Percentiles rank a stretch among this genome's conserved stretches.
Evolutionary conservation across 345 rosid species (phyloP).

Genomic region (Microcos paniculata): DNA sequence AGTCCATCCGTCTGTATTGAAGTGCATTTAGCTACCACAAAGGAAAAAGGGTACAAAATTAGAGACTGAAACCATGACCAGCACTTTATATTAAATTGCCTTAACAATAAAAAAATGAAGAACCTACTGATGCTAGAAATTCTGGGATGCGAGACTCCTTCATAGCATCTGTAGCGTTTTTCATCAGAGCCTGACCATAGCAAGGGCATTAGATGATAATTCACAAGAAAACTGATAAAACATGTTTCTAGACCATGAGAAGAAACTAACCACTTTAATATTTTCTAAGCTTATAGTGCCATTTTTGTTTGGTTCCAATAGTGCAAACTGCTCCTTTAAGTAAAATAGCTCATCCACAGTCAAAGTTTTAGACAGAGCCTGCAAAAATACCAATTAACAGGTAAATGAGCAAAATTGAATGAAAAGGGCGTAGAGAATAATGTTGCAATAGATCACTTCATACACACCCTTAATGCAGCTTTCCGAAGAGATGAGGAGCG

Average conservation of each 20-base stretch:
- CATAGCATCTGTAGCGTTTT: conserved; percentile 86
- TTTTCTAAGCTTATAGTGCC: conserved; percentile 79
- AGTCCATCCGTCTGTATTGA: conserved; percentile 82
- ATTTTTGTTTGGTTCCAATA: conserved; percentile 78
- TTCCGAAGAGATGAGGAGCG: conserved; percentile 91
- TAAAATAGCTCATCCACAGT: conserved; percentile 76
- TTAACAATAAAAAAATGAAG: neutral
- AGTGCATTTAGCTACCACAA: conserved; percentile 72
- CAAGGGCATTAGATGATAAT: conserved; percentile 13
- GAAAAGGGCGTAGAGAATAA: neutral
- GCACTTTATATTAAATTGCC: neutral
- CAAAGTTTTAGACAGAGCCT: conserved; percentile 92
- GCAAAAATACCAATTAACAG: conserved; percentile 23
- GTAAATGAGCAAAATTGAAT: neutral
- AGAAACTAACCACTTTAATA: conserved; percentile 52
- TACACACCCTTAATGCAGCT: conserved; percentile 87
- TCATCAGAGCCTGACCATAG: conserved; percentile 74
- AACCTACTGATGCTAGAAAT: conserved; percentile 75
- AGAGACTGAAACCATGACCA: neutral
- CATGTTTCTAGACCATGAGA: conserved; percentile 1
- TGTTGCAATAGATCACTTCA: neutral
- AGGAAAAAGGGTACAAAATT: conserved; percentile 9
- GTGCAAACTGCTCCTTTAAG: conserved; percentile 81
- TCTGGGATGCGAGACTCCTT: conserved; percentile 89
- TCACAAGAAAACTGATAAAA: conserved; percentile 10